Evolutionary conservation across 495 filamentous ascomycete genomes (phyloP), one percentile per base, ranked within the genome.

Genomic region (Penicillium steckii): DNA sequence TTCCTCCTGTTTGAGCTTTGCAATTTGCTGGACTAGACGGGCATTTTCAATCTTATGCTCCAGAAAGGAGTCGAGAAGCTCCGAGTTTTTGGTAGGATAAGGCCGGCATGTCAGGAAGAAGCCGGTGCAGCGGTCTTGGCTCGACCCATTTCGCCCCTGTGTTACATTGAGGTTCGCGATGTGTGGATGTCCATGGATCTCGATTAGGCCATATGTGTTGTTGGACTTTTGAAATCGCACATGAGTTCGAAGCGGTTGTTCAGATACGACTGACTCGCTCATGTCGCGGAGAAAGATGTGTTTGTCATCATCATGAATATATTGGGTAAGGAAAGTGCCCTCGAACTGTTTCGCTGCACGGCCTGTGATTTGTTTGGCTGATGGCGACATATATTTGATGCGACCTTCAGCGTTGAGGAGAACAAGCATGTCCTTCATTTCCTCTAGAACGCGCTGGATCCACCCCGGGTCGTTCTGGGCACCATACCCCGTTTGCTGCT

Each of bases 1-100:
- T 66, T 96, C 92, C 68, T 97, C 94, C 55, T 82, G 78, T 57
- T 85, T 86, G 33, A 98, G 78, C 62, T 95, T 91, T 12, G 85
- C 83, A 52, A 98, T 95, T 27, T 88, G 84, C 55, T 89, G 88
- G 50, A 79, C 82, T 32, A 98, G 69, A 15, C 94, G 83, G 68
- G 95, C 91, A 60, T 98, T 97, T 67, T 97, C 94, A 43, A 97
- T 91, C 68, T 97, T 97, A 71, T 97, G 93, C 68, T 98, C 94
- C 12, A 98, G 76, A 55, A 96, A 97, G 1, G 93, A 95, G 68
- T 98, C 91, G 44, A 98, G 71, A 7, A 96, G 75, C 8, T 80
- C 83, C 0, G 90, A 84, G 62, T 91, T 94, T 65, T 87, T 90
- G 42, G 87, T 94, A 6, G 91, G 91, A 67, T 97, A 96, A 8